Evolutionary conservation across 768 basidiomycete genomes (phyloP).

Genomic region (Pleurotus giganteus): DNA sequence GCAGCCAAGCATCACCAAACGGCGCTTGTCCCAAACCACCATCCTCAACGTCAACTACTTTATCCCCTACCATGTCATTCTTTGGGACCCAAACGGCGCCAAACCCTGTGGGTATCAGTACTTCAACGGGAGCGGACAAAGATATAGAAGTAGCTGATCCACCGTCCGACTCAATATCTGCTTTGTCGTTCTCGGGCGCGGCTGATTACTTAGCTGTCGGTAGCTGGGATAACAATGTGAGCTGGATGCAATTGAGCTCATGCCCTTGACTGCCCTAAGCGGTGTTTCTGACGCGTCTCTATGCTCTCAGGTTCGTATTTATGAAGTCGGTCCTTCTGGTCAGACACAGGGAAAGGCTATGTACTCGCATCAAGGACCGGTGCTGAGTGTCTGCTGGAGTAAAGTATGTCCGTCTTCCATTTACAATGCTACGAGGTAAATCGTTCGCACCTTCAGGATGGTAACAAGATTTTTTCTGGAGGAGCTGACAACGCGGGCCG

Average conservation of each 20-base stretch:
- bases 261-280: too few relatives aligned
- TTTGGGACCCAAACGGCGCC: not conserved
- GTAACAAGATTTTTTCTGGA: slow-evolving; percentile 86
- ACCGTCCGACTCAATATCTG: slow-evolving; percentile 85
- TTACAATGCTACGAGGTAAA: slow-evolving; percentile 1
- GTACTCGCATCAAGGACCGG: slow-evolving; percentile 89
- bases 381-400: slow-evolving; percentile 87
- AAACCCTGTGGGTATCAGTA: not conserved
- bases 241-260: slow-evolving; percentile 17
- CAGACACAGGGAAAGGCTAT: slow-evolving; percentile 88
- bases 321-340: slow-evolving; percentile 80
- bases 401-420: slow-evolving; percentile 49
- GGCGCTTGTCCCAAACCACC: not conserved
- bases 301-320: slow-evolving; percentile 78
- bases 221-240: slow-evolving; percentile 91
- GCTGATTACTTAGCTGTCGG: slow-evolving; percentile 91
- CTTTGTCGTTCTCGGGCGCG: slow-evolving; percentile 77
- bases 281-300: not conserved
- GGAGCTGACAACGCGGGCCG: slow-evolving; percentile 95
- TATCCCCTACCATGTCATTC: slow-evolving; percentile 1
- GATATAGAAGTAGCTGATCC: slow-evolving; percentile 82
- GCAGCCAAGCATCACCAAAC: not conserved
- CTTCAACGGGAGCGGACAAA: slow-evolving; percentile 51
- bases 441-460: slow-evolving; percentile 53
- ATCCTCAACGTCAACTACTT: not conserved